Base-by-base conservation (phyloP, 2,329 filamentous ascomycete genomes). In the Cladosporium sp. region DNA sequence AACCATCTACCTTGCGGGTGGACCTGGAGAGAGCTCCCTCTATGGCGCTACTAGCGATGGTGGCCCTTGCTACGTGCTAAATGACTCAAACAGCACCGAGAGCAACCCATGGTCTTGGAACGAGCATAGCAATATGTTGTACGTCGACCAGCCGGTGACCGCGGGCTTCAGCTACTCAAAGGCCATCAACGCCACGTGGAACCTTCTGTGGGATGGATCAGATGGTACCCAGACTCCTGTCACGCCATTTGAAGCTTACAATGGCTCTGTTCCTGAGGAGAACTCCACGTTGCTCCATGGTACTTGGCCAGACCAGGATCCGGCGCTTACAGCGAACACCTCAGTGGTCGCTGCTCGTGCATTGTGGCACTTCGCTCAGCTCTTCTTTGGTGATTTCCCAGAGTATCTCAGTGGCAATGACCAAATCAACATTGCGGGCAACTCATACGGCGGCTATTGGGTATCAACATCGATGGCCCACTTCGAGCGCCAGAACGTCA, bases 121-220 rank as follows among this genome's bases (percentile, higher is more conserved):
- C 69, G 74, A 73, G 13, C 76, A 77, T 34, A 78, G 66, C 28
- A 73, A 72, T 60, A 72, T 82, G 79, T 68, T 80, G 18, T 80
- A 78, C 61, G 68, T 78, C 13, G 76, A 79, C 39, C 74, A 79
- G 81, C 82, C 36, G 85, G 86, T 51, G 28, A 58, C 62, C 10
- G 84, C 90, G 58, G 85, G 86, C 23, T 88, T 89, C 71, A 89
- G 87, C 3, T 87, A 86, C 72, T 89, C 91, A 71, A 82, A 81
- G 21, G 79, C 84, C 13, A 84, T 84, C 16, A 88, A 91, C 69
- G 84, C 85, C 26, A 88, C 87, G 2, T 71, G 86, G 26, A 76
- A 85, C n/a, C 74, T 86, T 13, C 62, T 72, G 5, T 70, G 81
- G 48, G 78, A 77, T 1, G 76, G 73, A 14, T 48, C 51, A 63